These are phyloP conservation scores for Basipetospora sp. DNA, from an alignment of 2,329 filamentous ascomycete genomes.

Conservation along the genomic window DNA sequence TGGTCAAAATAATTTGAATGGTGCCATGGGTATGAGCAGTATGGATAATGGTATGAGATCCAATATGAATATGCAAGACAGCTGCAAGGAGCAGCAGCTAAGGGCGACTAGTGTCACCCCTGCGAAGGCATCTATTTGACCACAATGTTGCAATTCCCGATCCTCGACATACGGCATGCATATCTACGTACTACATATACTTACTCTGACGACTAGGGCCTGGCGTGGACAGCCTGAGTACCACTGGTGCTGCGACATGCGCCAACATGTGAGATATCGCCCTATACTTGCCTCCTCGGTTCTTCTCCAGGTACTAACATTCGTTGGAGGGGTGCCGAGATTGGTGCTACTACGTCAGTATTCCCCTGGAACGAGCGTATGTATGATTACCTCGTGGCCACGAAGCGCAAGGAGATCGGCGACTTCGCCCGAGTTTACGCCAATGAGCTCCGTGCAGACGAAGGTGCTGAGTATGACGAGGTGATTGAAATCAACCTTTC, in stretches of 20 bases:
- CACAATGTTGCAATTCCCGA: background rate
- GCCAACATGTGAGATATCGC: constrained; percentile 37
- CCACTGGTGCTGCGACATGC: constrained; percentile 33
- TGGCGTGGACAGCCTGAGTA: too few species aligned
- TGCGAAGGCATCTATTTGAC: constrained; percentile 61
- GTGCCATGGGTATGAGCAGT: too few species aligned
- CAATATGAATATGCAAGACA: too few species aligned
- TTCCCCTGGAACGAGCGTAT: constrained; percentile 98
- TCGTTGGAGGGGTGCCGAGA: constrained; percentile 48
- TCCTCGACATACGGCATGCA: too few species aligned
- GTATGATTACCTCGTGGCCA: constrained; percentile 88
- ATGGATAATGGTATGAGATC: too few species aligned
- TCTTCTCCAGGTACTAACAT: too few species aligned
- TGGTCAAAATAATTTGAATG: too few species aligned
- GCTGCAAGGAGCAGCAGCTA: too few species aligned
- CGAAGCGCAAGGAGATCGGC: constrained; percentile 79
- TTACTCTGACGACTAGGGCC: too few species aligned
- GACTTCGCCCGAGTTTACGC: constrained; percentile 78
- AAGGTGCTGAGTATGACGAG: constrained; percentile 89
- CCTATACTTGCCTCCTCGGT: too few species aligned
- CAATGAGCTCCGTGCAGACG: constrained; percentile 70
- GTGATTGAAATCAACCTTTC: constrained; percentile 90
- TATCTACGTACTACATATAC: too few species aligned
- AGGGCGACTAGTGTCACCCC: constrained; percentile 47
- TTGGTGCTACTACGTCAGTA: constrained; percentile 76